Base-by-base conservation (phyloP, 2,329 filamentous ascomycete genomes). In the Ceratocystis alfenasii region DNA sequence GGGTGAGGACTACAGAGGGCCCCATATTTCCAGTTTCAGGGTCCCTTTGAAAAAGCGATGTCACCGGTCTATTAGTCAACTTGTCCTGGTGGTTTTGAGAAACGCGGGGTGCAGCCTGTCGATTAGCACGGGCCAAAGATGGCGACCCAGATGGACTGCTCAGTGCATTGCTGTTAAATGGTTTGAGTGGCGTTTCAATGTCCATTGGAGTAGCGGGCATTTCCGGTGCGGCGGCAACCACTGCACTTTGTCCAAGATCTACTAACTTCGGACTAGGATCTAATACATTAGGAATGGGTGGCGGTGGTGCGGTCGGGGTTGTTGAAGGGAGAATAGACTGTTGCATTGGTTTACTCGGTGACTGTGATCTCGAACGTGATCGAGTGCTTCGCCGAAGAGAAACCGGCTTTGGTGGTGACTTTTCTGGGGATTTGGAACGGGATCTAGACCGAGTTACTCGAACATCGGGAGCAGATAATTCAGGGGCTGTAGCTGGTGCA, bases 1-100 rank as follows among this genome's bases (percentile, higher is more conserved):
- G 85, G 2, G 82, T 87, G 5, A 90, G 74, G 12, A 88, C 75
- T 62, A 88, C 79, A 20, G 79, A 82, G 15, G 88, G 87, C 0
- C 85, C 87, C 20, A 80, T 79, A 44, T 78, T 72, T 2, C 85
- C 85, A 4, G 81, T 84, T 22, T 73, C 74, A 2, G 75, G 74
- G 71, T 83, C 78, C 50, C 80, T 77, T 30, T 80, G 80, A 70
- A 87, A 87, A 1, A 87, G 48, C 65, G 60, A 55, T 12, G 60
- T 57, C 8, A 36, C 25, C 10, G 44, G 22, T 10, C 59, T 67
- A 22, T 44, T 63, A 8, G 53, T 17, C 10, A 5, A 20, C 22
- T 44, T 65, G 6, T 65, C 60, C 3, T 57, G 50, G 2, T 22
- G 36, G 36, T 57, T 22, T 10, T 30, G 36, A 17, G 22, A 44